Conservation (phyloP, 495 filamentous ascomycete species). For the Aspergillus baeticus region DNA sequence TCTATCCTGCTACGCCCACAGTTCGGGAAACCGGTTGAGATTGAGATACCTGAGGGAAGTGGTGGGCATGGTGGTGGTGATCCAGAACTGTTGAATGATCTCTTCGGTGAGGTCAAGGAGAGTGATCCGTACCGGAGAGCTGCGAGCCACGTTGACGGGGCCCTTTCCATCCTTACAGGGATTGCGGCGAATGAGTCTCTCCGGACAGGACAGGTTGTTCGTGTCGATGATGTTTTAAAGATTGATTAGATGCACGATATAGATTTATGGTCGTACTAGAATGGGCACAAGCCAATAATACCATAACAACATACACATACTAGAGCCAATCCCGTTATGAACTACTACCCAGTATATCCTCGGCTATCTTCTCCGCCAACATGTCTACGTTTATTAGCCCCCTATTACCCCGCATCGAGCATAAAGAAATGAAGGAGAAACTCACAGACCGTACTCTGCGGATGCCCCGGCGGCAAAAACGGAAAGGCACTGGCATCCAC, state of each 20-base stretch:
- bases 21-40: constrained; percentile 30
- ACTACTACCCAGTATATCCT: constrained; percentile 36
- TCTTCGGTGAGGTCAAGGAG: constrained; percentile 23
- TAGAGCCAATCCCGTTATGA: not conserved
- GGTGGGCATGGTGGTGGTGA: constrained; percentile 37
- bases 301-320: too few species aligned
- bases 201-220: constrained; percentile 42
- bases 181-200: constrained; percentile 58
- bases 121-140: constrained; percentile 25
- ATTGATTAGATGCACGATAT: constrained; percentile 10
- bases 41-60: constrained; percentile 21
- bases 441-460: constrained; percentile 50
- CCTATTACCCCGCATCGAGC: not conserved
- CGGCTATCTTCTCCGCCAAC: constrained; percentile 62
- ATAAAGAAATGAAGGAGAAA: not conserved
- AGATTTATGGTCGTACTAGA: too few species aligned
- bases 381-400: constrained; percentile 34
- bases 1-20: constrained; percentile 42
- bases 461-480: constrained; percentile 56
- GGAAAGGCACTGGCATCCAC: constrained; percentile 61
- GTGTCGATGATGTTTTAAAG: constrained; percentile 25
- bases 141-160: constrained; percentile 51
- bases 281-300: too few species aligned
- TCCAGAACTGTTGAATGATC: constrained; percentile 28
- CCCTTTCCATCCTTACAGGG: constrained; percentile 54